A percentile compares a stretch with the other conserved stretches of the same genome.
phyloP scores from a whole-genome alignment of 2,329 filamentous ascomycete species.

The Peltaster fructicola region DNA sequence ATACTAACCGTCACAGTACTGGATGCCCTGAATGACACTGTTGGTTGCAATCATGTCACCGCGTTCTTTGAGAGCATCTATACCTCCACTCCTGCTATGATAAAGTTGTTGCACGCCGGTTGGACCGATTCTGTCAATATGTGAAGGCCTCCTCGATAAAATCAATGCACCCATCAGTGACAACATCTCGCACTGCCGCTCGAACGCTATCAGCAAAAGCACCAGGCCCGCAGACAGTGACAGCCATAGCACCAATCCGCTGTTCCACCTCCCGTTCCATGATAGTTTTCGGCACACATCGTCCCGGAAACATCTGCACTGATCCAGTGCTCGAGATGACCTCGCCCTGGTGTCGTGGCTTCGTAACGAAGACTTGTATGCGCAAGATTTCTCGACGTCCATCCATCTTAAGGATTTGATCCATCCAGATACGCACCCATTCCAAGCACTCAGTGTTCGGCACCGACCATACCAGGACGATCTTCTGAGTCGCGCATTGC shows the following conservation, averaged over 20 bases:
- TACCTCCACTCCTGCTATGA: too few species aligned
- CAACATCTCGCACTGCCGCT: conserved; percentile 33
- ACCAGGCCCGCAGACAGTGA: conserved; percentile 46
- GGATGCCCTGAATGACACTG: too few species aligned
- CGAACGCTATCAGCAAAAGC: conserved; percentile 45
- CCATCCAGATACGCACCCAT: conserved; percentile 51
- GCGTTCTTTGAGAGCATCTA: too few species aligned
- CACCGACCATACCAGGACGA: conserved; percentile 63
- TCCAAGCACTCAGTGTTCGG: conserved; percentile 49
- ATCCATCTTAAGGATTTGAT: conserved; percentile 42
- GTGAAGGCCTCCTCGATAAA: conserved; percentile 51
- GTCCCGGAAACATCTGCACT: conserved; percentile 44
- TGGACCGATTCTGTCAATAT: too few species aligned
- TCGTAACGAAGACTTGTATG: conserved; percentile 45
- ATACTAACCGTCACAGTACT: too few species aligned
- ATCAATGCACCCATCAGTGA: conserved; percentile 37
- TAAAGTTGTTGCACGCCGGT: too few species aligned
- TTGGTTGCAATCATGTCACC: too few species aligned
- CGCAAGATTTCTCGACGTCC: conserved; percentile 39
- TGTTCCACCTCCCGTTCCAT: conserved; percentile 38
- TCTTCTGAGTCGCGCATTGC: conserved; percentile 51
- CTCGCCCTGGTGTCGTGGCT: conserved; percentile 36
- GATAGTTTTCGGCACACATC: conserved; percentile 37
- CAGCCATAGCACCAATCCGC: conserved; percentile 40
- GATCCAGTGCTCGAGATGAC: conserved; percentile 38